Evolutionary conservation across 2,329 filamentous ascomycete species (phyloP), one percentile per base, ranked within the genome.

Genomic region (Pseudovirgaria hyperparasitica): DNA sequence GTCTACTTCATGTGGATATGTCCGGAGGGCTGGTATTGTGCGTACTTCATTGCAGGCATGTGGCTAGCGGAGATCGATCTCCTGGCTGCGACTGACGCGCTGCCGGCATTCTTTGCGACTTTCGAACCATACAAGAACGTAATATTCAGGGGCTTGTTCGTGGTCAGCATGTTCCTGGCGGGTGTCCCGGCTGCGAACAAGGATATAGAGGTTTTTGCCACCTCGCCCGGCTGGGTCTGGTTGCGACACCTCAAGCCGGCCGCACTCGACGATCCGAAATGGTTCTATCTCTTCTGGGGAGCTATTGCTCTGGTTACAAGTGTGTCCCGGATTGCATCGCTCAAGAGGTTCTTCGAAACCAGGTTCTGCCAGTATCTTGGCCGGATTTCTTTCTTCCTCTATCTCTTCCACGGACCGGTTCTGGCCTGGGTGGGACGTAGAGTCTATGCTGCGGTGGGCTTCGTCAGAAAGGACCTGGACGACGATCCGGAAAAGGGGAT

Each of bases 1-100:
- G 57, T 60, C 36, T 82, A 81, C 50, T 78, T 77, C 42, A 57
- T 81, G 43, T 80, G 76, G 45, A 63, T 80, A 27, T n/a, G n/a
- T n/a, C 64, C 63, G 4, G 76, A 82, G 43, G 75, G 72, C 14
- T 70, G 63, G 50, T 71, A 70, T 42, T 68, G 66, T 16, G 42
- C 48, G 6, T 29, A 55, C 6, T 55, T 55, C 34, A 42, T 52
- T 27, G 31, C 39, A 9, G 52, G 52, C 30, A 47, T 48, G 41
- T 26, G 53, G n/a, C 39, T 54, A 6, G 49, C 45, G 34, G 51
- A 55, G 28, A 41, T 54, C 10, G 50, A 55, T 19, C 33, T 54
- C n/a, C 39, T 54, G 6, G 40, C 45, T 9, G 25, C 45, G 5
- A 31, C 42, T 14, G 40, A 38, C 20, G 28, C 46, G 25, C 40